A percentile compares a stretch with the other conserved stretches of the same genome.
phyloP scores from a whole-genome alignment of 352 stramenopile species.

The Phytophthora colocasiae region DNA sequence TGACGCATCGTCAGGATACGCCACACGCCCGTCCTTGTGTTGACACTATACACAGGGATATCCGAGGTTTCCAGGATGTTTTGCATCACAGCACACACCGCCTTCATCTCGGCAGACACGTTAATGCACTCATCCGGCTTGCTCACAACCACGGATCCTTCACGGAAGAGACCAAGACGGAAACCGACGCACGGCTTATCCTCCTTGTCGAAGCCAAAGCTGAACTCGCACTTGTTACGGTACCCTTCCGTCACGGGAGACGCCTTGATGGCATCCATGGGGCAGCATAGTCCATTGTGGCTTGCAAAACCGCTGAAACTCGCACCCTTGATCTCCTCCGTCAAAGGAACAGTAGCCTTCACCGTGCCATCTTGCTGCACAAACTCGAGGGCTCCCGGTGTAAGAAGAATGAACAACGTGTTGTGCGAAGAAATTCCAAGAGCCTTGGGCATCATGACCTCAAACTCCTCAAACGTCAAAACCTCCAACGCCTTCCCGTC shows the following conservation, averaged over 20 bases:
- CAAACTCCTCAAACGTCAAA: slow-evolving; percentile 54
- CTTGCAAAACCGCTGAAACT: slow-evolving; percentile 72
- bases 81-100: slow-evolving; percentile 74
- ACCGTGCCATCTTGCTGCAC: slow-evolving; percentile 43
- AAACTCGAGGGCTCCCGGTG: slow-evolving; percentile 48
- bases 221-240: slow-evolving; percentile 99
- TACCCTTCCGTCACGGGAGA: slow-evolving; percentile 91
- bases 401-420: slow-evolving; percentile 73
- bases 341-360: slow-evolving; percentile 45
- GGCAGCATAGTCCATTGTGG: slow-evolving; percentile 85
- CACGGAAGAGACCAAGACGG: slow-evolving; percentile 82
- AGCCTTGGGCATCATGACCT: slow-evolving; percentile 30
- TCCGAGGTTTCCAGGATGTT: slow-evolving; percentile 58
- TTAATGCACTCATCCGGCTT: slow-evolving; percentile 79
- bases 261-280: slow-evolving; percentile 87
- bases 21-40: slow-evolving; percentile 77
- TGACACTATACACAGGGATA: slow-evolving; percentile 79
- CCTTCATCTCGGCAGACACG: slow-evolving; percentile 85
- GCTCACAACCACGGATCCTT: slow-evolving; percentile 76
- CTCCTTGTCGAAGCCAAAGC: slow-evolving; percentile 87
- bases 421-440: slow-evolving; percentile 83
- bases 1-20: slow-evolving; percentile 77
- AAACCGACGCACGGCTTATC: slow-evolving; percentile 89
- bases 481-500: slow-evolving; percentile 54
- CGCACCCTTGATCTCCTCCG: slow-evolving; percentile 14